Evolutionary conservation across 2,329 filamentous ascomycete genomes (phyloP).

Genomic region (Verticillium isaacii): DNA sequence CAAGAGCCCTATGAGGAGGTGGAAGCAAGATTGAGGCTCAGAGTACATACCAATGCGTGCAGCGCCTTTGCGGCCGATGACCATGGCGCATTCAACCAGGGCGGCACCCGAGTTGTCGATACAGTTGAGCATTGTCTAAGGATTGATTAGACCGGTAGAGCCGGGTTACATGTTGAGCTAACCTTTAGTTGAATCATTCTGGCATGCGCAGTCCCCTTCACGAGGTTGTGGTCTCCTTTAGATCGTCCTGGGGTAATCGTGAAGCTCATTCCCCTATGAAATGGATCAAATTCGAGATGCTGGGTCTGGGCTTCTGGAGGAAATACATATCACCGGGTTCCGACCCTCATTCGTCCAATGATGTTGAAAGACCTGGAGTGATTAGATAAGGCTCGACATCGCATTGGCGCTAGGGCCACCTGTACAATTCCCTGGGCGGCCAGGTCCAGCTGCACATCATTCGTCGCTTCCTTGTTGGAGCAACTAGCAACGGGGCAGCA

Average conservation of each 20-base stretch:
- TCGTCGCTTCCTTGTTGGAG: not conserved
- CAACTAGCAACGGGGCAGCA: not conserved
- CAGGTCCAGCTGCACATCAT: not conserved
- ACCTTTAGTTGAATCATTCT: constrained; percentile 93
- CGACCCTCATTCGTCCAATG: not conserved
- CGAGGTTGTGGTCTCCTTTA: not conserved
- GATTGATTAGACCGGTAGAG: not conserved
- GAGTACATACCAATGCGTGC: constrained; percentile 74
- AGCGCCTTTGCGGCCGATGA: constrained; percentile 83
- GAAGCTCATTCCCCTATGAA: constrained; percentile 3
- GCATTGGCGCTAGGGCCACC: not conserved
- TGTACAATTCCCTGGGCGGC: not conserved
- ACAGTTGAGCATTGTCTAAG: constrained; percentile 92
- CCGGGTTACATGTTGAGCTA: not conserved
- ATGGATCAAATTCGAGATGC: not conserved
- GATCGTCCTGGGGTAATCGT: constrained; percentile 4
- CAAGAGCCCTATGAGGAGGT: not conserved
- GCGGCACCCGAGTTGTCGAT: constrained; percentile 99
- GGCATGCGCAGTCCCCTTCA: constrained; percentile 23
- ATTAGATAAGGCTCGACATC: not conserved
- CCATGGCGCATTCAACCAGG: constrained; percentile 91
- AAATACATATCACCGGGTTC: not conserved
- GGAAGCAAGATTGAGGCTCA: not conserved
- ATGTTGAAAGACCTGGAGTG: not conserved
- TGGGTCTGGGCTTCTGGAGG: not conserved